phyloP scores from a whole-genome alignment of 768 basidiomycete species.

The Phaffia tasmanica region DNA sequence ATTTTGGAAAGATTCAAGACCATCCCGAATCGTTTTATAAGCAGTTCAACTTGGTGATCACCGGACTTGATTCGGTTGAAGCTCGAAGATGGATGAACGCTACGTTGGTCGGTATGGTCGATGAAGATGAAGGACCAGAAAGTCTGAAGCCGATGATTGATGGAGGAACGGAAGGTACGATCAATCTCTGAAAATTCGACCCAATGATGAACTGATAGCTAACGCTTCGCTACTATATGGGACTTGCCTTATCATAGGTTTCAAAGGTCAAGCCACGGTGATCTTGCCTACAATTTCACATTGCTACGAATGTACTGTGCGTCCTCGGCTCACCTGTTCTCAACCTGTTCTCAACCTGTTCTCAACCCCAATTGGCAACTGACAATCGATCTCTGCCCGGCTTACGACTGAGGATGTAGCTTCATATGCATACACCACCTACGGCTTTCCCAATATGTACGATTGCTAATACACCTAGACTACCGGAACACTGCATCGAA shows the following conservation, averaged over 20 bases:
- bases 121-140: constrained; percentile 72
- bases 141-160: constrained; percentile 94
- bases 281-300: constrained; percentile 90
- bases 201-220: constrained; percentile 3
- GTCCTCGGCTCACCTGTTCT: constrained; percentile 4
- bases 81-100: constrained; percentile 98
- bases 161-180: constrained; percentile 88
- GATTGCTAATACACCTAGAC: constrained; percentile 93
- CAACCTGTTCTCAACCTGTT: neutral
- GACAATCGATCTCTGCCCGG: neutral
- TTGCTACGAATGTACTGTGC: constrained; percentile 86
- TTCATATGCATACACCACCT: constrained; percentile 96
- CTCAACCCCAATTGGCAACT: neutral
- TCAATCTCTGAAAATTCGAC: too few relatives aligned
- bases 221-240: neutral
- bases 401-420: constrained; percentile 26
- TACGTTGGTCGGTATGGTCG: constrained; percentile 87
- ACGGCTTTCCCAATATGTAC: constrained; percentile 97
- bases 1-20: constrained; percentile 96
- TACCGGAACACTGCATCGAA: constrained; percentile 98
- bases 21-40: constrained; percentile 89
- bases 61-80: constrained; percentile 93
- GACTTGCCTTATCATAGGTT: constrained; percentile 48
- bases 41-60: constrained; percentile 94
- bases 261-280: constrained; percentile 95